phyloP scores from a whole-genome alignment of 441 rosid species.

The Gossypium laxum region DNA sequence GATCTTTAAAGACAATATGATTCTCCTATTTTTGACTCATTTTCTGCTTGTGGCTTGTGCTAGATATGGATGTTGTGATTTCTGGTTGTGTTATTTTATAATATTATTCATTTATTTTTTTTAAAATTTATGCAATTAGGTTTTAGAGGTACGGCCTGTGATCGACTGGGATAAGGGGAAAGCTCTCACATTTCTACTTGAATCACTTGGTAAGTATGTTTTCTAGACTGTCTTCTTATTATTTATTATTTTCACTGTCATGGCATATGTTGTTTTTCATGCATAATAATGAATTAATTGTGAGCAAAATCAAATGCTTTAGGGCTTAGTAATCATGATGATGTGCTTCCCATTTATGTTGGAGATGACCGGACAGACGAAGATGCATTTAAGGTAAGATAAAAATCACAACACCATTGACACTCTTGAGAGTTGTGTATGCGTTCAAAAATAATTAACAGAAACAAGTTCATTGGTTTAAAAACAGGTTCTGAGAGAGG shows the following conservation, averaged over 20 bases:
- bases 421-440: background rate
- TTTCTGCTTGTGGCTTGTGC: background rate
- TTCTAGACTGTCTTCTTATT: background rate
- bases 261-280: background rate
- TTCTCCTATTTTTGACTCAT: background rate
- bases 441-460: background rate
- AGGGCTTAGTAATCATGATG: conserved; percentile 63
- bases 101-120: background rate
- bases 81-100: background rate
- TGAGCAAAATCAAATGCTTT: conserved; percentile 8
- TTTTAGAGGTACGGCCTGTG: conserved; percentile 83
- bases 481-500: conserved; percentile 61
- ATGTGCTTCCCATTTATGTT: conserved; percentile 83
- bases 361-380: conserved; percentile 96
- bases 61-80: background rate
- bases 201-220: conserved; percentile 64
- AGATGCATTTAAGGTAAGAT: conserved; percentile 79
- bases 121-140: conserved; percentile 24
- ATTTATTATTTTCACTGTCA: background rate
- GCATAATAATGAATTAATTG: background rate
- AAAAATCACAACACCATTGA: background rate
- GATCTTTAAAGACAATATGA: conserved; percentile 7
- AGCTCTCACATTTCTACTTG: conserved; percentile 79
- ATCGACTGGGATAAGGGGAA: conserved; percentile 96
- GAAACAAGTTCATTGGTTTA: background rate